These are phyloP conservation scores for Lunularia cruciata DNA, from an alignment of 225 moss, liverwort and hornwort species.

Conservation along the genomic window DNA sequence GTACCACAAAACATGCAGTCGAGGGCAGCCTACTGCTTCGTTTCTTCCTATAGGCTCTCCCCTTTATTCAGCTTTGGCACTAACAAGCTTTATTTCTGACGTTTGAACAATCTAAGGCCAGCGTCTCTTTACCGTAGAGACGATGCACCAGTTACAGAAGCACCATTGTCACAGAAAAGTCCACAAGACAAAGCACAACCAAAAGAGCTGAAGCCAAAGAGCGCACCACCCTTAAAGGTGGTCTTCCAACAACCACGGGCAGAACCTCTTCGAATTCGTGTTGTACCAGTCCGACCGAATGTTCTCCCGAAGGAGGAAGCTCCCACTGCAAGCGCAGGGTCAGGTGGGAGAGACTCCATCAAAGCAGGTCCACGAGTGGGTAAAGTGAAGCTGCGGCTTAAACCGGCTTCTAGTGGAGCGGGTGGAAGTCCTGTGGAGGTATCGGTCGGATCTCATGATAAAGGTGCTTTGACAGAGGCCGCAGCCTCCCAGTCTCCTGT, in stretches of 20 bases:
- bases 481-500: conserved; percentile 39
- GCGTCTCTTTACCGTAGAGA: conserved; percentile 73
- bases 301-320: conserved; percentile 57
- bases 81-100: too few species aligned
- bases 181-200: conserved; percentile 21
- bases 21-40: too few species aligned
- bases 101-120: conserved; percentile 39
- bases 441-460: conserved; percentile 34
- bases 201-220: conserved; percentile 38
- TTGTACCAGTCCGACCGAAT: conserved; percentile 43
- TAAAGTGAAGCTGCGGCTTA: conserved; percentile 60
- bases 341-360: conserved; percentile 58
- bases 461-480: conserved; percentile 2
- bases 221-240: conserved; percentile 28
- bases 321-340: conserved; percentile 60
- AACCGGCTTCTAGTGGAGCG: conserved; percentile 49
- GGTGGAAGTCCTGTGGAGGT: conserved; percentile 48
- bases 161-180: conserved; percentile 17
- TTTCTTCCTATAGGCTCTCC: too few species aligned
- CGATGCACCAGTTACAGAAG: conserved; percentile 49
- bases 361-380: conserved; percentile 55
- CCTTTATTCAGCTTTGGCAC: too few species aligned
- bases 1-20: too few species aligned
- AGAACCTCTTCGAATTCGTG: conserved; percentile 47
- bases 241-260: conserved; percentile 35